Conservation (phyloP, 2,329 filamentous ascomycete genomes). For the Raffaelea ambrosiae region DNA sequence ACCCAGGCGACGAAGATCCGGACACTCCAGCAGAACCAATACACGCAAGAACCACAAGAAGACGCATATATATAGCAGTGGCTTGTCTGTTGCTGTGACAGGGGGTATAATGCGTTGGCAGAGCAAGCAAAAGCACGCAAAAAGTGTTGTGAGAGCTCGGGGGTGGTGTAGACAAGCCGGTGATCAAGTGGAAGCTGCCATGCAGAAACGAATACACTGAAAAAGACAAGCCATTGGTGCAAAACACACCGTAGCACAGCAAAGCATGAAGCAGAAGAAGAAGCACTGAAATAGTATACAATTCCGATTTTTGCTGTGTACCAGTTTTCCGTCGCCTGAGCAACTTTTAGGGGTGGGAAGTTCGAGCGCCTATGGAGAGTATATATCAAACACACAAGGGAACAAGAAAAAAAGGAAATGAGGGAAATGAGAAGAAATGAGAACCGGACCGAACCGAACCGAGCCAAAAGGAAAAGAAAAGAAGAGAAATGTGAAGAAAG, state of each 20-base stretch:
- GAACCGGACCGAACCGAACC: neutral
- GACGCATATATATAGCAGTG: no score
- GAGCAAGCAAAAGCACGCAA: no score
- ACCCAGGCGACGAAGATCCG: neutral
- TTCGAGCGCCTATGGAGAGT: constrained; percentile 15
- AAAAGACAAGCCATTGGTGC: neutral
- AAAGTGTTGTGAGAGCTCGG: no score
- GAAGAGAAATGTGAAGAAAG: neutral
- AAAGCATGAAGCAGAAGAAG: neutral
- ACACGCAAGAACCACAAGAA: neutral
- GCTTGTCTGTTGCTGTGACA: no score
- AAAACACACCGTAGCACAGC: neutral
- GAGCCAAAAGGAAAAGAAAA: no score
- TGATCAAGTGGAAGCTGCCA: neutral
- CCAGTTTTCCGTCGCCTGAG: constrained; percentile 12
- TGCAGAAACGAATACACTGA: neutral
- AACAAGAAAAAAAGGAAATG: neutral
- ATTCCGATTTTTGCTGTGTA: constrained; percentile 9
- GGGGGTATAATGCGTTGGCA: no score
- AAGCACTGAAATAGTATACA: constrained; percentile 10
- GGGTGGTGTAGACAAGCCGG: neutral
- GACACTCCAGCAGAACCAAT: neutral
- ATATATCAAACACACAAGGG: constrained; percentile 12
- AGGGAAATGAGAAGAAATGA: neutral
- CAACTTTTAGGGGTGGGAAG: constrained; percentile 6